These are phyloP conservation scores for Neurospora sp. DNA, from an alignment of 495 filamentous ascomycete species.

Conservation along the genomic window DNA sequence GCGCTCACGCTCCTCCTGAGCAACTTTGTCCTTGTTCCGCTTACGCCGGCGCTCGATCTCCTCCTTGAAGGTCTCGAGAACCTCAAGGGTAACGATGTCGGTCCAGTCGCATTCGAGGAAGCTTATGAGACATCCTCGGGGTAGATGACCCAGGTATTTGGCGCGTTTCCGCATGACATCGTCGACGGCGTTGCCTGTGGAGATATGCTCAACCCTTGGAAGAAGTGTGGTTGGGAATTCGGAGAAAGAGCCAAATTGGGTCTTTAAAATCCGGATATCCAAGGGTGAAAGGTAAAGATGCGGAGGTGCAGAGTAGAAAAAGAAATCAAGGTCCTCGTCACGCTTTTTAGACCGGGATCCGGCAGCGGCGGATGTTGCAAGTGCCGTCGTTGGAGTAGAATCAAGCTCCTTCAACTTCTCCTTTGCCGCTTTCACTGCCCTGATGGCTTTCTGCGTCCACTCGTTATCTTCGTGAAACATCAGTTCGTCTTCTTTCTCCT, in stretches of 20 bases:
- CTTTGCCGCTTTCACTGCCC: slow-evolving; percentile 57
- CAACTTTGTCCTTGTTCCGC: slow-evolving; percentile 75
- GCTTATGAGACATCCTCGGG: slow-evolving; percentile 82
- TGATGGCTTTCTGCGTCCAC: slow-evolving; percentile 79
- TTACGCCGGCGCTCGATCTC: slow-evolving; percentile 75
- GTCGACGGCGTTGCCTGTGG: slow-evolving; percentile 82
- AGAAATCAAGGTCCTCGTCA: slow-evolving; percentile 41
- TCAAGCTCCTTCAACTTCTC: slow-evolving; percentile 46
- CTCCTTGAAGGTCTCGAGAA: slow-evolving; percentile 58
- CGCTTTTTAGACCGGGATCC: slow-evolving; percentile 10
- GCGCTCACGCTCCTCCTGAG: slow-evolving; percentile 81
- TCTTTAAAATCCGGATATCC: slow-evolving; percentile 90
- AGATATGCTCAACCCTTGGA: slow-evolving; percentile 84
- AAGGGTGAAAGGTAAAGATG: slow-evolving; percentile 91
- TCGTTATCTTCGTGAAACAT: slow-evolving; percentile 88
- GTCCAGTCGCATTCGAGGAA: slow-evolving; percentile 98
- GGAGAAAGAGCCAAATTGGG: slow-evolving; percentile 75
- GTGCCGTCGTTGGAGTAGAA: slow-evolving; percentile 5
- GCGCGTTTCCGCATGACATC: slow-evolving; percentile 76
- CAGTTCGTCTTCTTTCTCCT: slow-evolving; percentile 81
- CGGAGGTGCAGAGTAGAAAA: slow-evolving; percentile 82
- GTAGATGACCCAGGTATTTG: slow-evolving; percentile 87
- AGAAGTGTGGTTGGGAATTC: slow-evolving; percentile 82
- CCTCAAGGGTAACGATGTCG: slow-evolving; percentile 67
- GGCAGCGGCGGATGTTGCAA: neutral